A percentile compares a stretch with the other conserved stretches of the same genome.
Evolutionary conservation across 2,329 filamentous ascomycete genomes (phyloP).

Genomic region (Nemania diffusa): DNA sequence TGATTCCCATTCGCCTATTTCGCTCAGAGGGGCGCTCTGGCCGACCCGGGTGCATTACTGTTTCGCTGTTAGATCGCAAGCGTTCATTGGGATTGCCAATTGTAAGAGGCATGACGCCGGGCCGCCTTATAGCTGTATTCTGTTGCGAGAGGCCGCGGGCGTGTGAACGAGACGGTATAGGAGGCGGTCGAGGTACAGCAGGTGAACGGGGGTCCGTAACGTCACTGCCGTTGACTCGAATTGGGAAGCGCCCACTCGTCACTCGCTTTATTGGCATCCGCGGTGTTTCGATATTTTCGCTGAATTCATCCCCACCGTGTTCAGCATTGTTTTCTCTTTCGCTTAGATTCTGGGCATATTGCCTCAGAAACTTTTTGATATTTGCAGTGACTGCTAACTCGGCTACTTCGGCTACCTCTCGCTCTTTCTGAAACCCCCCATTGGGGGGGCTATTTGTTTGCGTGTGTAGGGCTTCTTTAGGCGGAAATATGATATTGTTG

Average conservation of each 20-base stretch:
- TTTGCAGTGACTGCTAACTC: conserved; percentile 68
- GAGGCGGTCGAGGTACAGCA: conserved; percentile 72
- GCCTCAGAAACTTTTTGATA: conserved; percentile 70
- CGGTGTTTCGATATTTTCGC: conserved; percentile 83
- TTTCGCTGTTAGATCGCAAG: conserved; percentile 72
- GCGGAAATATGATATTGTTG: conserved; percentile 85
- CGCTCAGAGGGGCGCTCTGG: conserved; percentile 65
- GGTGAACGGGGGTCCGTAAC: conserved; percentile 75
- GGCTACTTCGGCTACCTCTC: conserved; percentile 71
- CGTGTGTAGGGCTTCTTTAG: conserved; percentile 73
- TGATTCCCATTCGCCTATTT: conserved; percentile 71
- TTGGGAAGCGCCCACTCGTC: conserved; percentile 72
- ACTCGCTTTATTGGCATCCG: conserved; percentile 73
- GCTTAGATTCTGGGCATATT: conserved; percentile 58
- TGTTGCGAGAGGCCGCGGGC: conserved; percentile 79
- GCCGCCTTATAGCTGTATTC: conserved; percentile 71
- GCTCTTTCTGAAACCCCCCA: conserved; percentile 67
- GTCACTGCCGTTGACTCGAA: conserved; percentile 79
- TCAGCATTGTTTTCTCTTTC: conserved; percentile 64
- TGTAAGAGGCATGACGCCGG: conserved; percentile 76
- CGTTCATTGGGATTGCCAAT: conserved; percentile 77
- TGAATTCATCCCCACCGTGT: conserved; percentile 68
- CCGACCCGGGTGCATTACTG: conserved; percentile 60
- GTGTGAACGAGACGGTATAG: conserved; percentile 83
- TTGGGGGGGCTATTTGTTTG: conserved; percentile 66